Conservation (phyloP, 225 moss, liverwort and hornwort species). For the Sphagnum tenellum region DNA sequence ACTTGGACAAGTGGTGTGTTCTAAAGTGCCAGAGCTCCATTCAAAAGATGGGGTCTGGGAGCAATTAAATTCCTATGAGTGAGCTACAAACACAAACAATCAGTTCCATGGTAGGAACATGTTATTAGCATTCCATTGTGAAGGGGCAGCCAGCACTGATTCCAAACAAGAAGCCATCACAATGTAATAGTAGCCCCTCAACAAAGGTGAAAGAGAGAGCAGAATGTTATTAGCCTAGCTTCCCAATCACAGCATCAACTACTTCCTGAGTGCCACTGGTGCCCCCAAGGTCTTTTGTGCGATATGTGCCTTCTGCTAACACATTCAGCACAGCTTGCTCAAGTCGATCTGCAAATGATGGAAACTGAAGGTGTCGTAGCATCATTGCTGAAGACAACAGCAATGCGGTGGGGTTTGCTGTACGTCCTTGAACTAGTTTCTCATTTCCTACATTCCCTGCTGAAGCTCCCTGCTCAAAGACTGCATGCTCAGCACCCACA, state of each 20-base stretch:
- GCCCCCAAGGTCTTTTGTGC: slow-evolving; percentile 97
- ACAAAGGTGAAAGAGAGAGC: neutral
- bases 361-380: slow-evolving; percentile 97
- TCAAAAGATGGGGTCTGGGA: no score
- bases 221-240: slow-evolving; percentile 30
- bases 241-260: slow-evolving; percentile 84
- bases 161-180: no score
- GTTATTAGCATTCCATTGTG: no score
- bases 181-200: no score
- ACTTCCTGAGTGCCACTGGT: slow-evolving; percentile 84
- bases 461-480: slow-evolving; percentile 99
- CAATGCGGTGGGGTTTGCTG: slow-evolving; percentile 84
- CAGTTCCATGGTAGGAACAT: no score
- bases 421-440: slow-evolving; percentile 68
- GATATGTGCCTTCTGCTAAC: slow-evolving; percentile 70
- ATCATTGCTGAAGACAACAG: slow-evolving; percentile 97
- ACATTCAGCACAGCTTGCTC: slow-evolving; percentile 96
- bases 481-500: slow-evolving; percentile 91
- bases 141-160: no score
- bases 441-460: slow-evolving; percentile 99
- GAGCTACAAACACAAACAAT: no score
- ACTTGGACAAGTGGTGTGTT: no score
- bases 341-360: slow-evolving; percentile 88
- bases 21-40: no score
- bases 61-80: no score